Conservation (phyloP, 345 rosid genomes). For the Sisymbrium irio region DNA sequence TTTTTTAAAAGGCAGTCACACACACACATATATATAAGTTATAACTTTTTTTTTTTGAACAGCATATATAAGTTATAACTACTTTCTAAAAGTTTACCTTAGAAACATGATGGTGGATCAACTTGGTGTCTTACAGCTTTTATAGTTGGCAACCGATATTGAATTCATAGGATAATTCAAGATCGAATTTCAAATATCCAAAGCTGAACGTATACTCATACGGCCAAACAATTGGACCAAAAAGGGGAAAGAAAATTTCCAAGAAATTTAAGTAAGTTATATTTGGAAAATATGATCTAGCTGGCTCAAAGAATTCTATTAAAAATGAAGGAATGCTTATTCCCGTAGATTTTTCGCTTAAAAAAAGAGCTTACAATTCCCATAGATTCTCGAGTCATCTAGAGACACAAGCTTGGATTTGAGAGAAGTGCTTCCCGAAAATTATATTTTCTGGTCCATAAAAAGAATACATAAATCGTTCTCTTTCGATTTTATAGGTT, state of each 20-base stretch:
- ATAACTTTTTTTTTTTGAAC: no score
- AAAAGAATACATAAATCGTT: no score
- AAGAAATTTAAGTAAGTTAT: neutral
- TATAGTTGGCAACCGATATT: slow-evolving; percentile 5
- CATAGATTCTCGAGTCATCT: neutral
- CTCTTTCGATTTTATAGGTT: neutral
- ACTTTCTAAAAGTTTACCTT: neutral
- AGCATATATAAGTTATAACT: no score
- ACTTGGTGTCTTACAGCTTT: neutral
- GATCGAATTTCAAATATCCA: neutral
- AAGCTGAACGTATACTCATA: neutral
- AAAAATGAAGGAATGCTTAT: neutral
- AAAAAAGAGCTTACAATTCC: no score
- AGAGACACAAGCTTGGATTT: neutral
- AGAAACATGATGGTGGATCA: neutral
- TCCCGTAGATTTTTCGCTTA: no score
- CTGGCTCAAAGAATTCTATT: no score
- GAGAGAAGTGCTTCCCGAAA: neutral
- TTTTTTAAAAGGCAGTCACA: no score
- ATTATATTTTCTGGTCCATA: neutral
- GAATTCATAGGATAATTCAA: neutral
- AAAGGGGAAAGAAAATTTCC: neutral
- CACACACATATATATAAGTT: no score
- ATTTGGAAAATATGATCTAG: neutral
- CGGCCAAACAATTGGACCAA: slow-evolving; percentile 9